Percentiles rank a stretch among this genome's conserved stretches.
phyloP scores from a whole-genome alignment of 768 basidiomycete species.

The Lactifluus echinatus region DNA sequence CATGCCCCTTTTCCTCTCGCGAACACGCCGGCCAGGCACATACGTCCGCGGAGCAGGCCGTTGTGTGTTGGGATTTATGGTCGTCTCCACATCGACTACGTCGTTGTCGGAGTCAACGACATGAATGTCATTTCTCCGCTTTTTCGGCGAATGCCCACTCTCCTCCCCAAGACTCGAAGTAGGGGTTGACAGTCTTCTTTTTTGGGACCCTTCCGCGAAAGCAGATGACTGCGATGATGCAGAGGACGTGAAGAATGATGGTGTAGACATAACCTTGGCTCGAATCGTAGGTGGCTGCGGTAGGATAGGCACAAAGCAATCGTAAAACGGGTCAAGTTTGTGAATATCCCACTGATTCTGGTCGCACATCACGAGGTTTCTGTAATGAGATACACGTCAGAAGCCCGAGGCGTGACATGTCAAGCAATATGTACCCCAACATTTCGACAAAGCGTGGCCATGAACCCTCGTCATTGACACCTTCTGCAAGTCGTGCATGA shows the following conservation, averaged over 20 bases:
- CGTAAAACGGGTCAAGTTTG: slow-evolving; percentile 70
- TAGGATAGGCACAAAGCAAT: slow-evolving; percentile 42
- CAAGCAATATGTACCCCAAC: slow-evolving; percentile 48
- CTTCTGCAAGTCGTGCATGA: slow-evolving; percentile 48
- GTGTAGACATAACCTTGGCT: slow-evolving; percentile 14
- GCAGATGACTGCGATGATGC: slow-evolving; percentile 13
- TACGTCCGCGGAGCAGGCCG: slow-evolving; percentile 2
- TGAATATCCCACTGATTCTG: slow-evolving; percentile 85
- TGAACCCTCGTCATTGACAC: slow-evolving; percentile 52
- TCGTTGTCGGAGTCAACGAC: slow-evolving; percentile 27
- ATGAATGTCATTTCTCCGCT: slow-evolving; percentile 15
- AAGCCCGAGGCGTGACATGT: not conserved
- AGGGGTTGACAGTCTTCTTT: slow-evolving; percentile 15
- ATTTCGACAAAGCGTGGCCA: slow-evolving; percentile 64
- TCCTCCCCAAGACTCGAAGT: slow-evolving; percentile 13
- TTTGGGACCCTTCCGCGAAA: not conserved
- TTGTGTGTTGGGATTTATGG: slow-evolving; percentile 28
- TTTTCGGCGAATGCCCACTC: slow-evolving; percentile 4
- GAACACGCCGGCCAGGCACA: slow-evolving; percentile 15
- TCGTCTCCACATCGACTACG: slow-evolving; percentile 41
- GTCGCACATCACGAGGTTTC: slow-evolving; percentile 42
- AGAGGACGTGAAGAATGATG: slow-evolving; percentile 12
- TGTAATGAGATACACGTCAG: slow-evolving; percentile 22
- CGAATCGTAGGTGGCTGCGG: slow-evolving; percentile 26
- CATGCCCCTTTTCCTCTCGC: slow-evolving; percentile 2